Percentiles rank a stretch among this genome's conserved stretches.
phyloP scores from a whole-genome alignment of 495 filamentous ascomycete species.

The Mytilinidion resinicola region DNA sequence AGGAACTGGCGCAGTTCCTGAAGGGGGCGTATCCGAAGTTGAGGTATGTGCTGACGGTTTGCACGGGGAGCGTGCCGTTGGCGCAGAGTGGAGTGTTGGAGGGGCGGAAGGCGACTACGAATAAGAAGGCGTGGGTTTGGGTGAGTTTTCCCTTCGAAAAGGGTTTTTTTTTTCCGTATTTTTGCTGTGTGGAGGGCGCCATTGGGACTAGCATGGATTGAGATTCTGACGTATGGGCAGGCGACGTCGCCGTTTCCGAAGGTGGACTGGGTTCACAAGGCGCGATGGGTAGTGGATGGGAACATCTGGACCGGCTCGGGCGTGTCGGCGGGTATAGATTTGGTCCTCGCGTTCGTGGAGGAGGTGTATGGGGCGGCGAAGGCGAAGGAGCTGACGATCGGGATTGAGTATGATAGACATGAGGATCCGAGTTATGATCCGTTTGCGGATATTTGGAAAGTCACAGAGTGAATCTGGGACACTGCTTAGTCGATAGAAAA shows the following conservation, averaged over 20 bases:
- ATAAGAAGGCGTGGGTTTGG: conserved; percentile 28
- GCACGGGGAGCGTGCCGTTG: conserved; percentile 24
- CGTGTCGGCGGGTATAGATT: conserved; percentile 61
- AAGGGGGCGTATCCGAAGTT: conserved; percentile 38
- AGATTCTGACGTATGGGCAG: neutral
- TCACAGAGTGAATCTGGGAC: neutral
- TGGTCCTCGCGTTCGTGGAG: conserved; percentile 48
- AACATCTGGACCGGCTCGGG: conserved; percentile 63
- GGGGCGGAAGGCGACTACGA: conserved; percentile 24
- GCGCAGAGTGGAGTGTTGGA: conserved; percentile 23
- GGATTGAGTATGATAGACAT: conserved; percentile 37
- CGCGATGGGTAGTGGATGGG: conserved; percentile 61
- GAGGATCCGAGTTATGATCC: conserved; percentile 32
- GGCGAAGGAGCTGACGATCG: conserved; percentile 25
- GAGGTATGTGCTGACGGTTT: conserved; percentile 42
- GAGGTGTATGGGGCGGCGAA: conserved; percentile 40
- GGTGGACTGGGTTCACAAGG: conserved; percentile 53
- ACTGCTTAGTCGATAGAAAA: too few relatives aligned
- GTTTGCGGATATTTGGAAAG: conserved; percentile 34
- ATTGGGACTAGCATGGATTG: too few relatives aligned
- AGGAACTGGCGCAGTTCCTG: conserved; percentile 43
- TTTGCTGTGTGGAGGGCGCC: neutral
- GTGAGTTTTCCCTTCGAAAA: conserved; percentile 33
- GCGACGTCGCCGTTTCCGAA: conserved; percentile 39
- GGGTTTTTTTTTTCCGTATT: neutral